Conservation (phyloP, 2,329 filamentous ascomycete genomes). For the Metarhizium album region DNA sequence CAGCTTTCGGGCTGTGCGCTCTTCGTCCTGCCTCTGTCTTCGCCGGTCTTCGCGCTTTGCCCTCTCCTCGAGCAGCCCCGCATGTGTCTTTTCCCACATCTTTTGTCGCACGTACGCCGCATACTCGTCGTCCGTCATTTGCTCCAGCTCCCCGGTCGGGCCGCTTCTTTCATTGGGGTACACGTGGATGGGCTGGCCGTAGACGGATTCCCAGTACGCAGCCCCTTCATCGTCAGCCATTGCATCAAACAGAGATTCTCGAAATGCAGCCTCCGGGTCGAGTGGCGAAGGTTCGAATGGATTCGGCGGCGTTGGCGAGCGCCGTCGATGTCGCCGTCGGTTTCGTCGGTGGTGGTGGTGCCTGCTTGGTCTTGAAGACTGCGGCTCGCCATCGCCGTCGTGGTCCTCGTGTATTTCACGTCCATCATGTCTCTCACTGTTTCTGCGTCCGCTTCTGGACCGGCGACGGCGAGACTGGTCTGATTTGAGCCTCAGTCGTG, state of each 20-base stretch:
- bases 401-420: not conserved
- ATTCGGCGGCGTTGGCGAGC: constrained; percentile 36
- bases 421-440: not conserved
- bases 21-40: constrained; percentile 39
- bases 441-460: not conserved
- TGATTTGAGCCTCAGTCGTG: constrained; percentile 6
- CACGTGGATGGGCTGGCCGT: constrained; percentile 84
- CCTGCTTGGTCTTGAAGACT: constrained; percentile 12
- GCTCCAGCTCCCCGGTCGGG: constrained; percentile 52
- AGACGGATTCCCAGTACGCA: constrained; percentile 91
- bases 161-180: constrained; percentile 45
- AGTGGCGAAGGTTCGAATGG: constrained; percentile 37
- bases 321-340: constrained; percentile 23
- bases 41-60: constrained; percentile 46
- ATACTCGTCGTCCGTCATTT: constrained; percentile 91
- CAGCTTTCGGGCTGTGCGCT: constrained; percentile 39
- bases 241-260: constrained; percentile 90
- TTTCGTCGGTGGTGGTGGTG: constrained; percentile 20
- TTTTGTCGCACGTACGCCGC: constrained; percentile 69
- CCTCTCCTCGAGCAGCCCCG: constrained; percentile 70
- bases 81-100: constrained; percentile 95
- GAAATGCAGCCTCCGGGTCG: constrained; percentile 68
- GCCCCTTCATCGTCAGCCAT: constrained; percentile 96
- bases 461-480: constrained; percentile 4
- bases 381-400: constrained; percentile 13